A percentile compares a stretch with the other conserved stretches of the same genome.
phyloP scores from a whole-genome alignment of 805 yeast genomes.

The Myxozyma lipomycoides region DNA sequence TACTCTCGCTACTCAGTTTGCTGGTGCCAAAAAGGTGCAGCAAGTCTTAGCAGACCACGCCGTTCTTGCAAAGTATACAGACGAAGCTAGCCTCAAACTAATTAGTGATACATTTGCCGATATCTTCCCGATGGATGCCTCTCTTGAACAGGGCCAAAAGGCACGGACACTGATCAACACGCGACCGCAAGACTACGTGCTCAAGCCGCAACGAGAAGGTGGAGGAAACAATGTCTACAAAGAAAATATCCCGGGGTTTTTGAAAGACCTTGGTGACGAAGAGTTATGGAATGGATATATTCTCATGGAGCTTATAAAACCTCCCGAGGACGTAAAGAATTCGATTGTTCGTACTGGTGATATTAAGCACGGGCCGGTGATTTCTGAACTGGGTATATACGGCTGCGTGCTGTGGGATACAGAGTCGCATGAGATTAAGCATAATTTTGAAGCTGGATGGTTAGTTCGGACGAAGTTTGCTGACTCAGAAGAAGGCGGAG shows the following conservation, averaged over 20 bases:
- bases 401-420: conserved; percentile 79
- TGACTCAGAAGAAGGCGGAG: conserved; percentile 93
- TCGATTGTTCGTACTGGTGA: conserved; percentile 65
- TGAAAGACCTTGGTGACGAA: conserved; percentile 53
- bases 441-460: conserved; percentile 76
- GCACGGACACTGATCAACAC: conserved; percentile 25
- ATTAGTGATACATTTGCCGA: conserved; percentile 66
- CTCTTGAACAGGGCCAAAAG: conserved; percentile 35
- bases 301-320: conserved; percentile 87
- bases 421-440: conserved; percentile 47
- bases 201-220: conserved; percentile 98
- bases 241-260: conserved; percentile 72
- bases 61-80: conserved; percentile 47
- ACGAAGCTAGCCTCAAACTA: conserved; percentile 30
- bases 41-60: conserved; percentile 67
- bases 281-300: conserved; percentile 84
- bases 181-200: conserved; percentile 65
- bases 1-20: conserved; percentile 76
- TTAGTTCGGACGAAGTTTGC: conserved; percentile 83
- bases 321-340: conserved; percentile 59
- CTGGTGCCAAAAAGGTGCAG: conserved; percentile 93
- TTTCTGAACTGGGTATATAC: conserved; percentile 88
- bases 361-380: conserved; percentile 63
- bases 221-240: conserved; percentile 96
- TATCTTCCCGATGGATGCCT: conserved; percentile 78